Conservation (phyloP, 208 protist species). For the Kentomonas sorsogonicus region DNA sequence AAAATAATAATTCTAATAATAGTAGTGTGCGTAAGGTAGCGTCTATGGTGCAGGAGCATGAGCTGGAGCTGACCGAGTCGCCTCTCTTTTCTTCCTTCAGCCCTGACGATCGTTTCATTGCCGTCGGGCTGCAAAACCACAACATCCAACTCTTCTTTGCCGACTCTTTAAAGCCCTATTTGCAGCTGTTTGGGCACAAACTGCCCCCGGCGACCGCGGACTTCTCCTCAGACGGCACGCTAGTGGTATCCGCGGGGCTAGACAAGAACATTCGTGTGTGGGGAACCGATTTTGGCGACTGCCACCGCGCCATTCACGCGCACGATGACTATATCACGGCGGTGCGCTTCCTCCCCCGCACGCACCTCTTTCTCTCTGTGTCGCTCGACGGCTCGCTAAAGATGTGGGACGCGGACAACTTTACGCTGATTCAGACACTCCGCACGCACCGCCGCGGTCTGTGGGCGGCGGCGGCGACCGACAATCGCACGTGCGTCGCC, state of each 20-base stretch:
- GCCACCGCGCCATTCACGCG: slow-evolving; percentile 96
- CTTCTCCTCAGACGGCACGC: slow-evolving; percentile 90
- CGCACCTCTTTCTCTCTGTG: slow-evolving; percentile 97
- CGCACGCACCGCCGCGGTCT: slow-evolving; percentile 76
- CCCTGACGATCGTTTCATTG: slow-evolving; percentile 84
- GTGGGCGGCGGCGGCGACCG: slow-evolving; percentile 55
- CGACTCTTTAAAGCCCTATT: slow-evolving; percentile 97
- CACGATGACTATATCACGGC: slow-evolving; percentile 96
- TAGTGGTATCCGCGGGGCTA: slow-evolving; percentile 95
- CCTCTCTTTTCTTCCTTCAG: slow-evolving; percentile 85
- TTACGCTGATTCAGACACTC: slow-evolving; percentile 84
- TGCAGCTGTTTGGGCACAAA: slow-evolving; percentile 98
- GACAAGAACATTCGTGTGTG: slow-evolving; percentile 99
- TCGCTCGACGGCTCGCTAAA: slow-evolving; percentile 94
- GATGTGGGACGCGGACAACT: slow-evolving; percentile 98
- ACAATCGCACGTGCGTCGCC: slow-evolving; percentile 76
- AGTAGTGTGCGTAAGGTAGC: no score
- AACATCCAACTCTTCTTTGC: slow-evolving; percentile 97
- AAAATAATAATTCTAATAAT: no score
- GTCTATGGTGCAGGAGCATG: slow-evolving; percentile 60
- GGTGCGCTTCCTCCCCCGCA: slow-evolving; percentile 94
- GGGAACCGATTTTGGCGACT: slow-evolving; percentile 97
- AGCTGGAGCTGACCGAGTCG: slow-evolving; percentile 93
- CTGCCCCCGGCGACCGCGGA: slow-evolving; percentile 93
- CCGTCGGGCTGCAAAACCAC: slow-evolving; percentile 94